Evolutionary conservation across 129 eudicot genomes (phyloP), one percentile per base, ranked within the genome.

Genomic region (Centella asiatica): DNA sequence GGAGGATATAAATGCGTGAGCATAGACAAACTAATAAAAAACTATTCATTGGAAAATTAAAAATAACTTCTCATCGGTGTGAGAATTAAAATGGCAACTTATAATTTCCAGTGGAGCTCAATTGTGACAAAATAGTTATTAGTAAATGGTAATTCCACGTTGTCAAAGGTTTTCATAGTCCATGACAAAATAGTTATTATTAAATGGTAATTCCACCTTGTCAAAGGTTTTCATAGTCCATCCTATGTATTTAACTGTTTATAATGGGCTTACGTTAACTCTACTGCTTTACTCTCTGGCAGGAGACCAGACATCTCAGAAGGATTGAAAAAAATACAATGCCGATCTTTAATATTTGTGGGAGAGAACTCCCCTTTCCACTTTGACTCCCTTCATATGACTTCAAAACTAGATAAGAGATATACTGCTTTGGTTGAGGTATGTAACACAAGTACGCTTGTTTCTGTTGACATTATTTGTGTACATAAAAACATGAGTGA

Each of bases 341-440:
- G 97, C 69, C 85, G 95, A 19, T 79, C 97, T 45, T 65, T 90
- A 26, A 86, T 90, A 47, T 78, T 83, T 63, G 93, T 90, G 46
- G 97, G 97, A 10, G 97, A 90, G 72, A 72, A 86, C 56, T 90
- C 97, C 40, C 85, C 93, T 22, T 90, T 90, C 80, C 89, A 83
- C 63, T 67, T 71, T 1, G 95, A 86, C 32, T 83, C 97, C 33
- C 89, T 90, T 45, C 94, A 86, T 79, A 90, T 90, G 94, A 83
- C 90, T 6, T 83, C 97, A 62, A 90, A 90, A 70, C 94, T 90
- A 65, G 97, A 90, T 67, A 83, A 89, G 70, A 81, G 97, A 83
- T 86, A 72, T 77, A 90, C 85, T 50, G 97, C 94, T 45, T 79
- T 90, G 69, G 97, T 90, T 51, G 97, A 90, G 97, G 97, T 90